A percentile compares a stretch with the other conserved stretches of the same genome.
phyloP scores from a whole-genome alignment of 2,329 filamentous ascomycete genomes.

The Microcyclosporella mali region DNA sequence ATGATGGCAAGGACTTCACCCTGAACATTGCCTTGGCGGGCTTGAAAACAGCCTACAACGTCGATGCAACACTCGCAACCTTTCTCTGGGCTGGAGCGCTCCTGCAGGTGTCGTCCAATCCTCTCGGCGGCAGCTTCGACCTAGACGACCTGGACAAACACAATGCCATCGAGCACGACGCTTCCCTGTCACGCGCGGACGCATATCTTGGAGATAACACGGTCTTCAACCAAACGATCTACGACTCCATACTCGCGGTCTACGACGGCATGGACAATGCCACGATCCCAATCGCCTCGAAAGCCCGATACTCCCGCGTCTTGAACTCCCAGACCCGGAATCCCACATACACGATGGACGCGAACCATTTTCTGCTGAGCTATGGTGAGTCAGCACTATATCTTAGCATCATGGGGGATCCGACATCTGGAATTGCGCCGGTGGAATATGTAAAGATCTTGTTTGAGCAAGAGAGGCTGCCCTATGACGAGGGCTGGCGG shows the following conservation, averaged over 20 bases:
- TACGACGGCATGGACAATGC: conserved; percentile 24
- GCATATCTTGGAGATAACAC: conserved; percentile 32
- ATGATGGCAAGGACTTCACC: conserved; percentile 20
- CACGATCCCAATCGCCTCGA: conserved; percentile 24
- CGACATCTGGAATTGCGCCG: conserved; percentile 10
- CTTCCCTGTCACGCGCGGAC: conserved; percentile 31
- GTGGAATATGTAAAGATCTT: conserved; percentile 12
- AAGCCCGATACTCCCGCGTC: conserved; percentile 30
- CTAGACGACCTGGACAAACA: conserved; percentile 26
- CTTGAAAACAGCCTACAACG: conserved; percentile 20
- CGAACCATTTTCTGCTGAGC: conserved; percentile 29
- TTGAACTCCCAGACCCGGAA: conserved; percentile 23
- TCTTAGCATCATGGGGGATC: conserved; percentile 30
- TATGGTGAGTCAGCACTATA: conserved; percentile 36
- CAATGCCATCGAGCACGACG: conserved; percentile 34
- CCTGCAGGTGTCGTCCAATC: conserved; percentile 14
- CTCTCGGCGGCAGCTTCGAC: conserved; percentile 14
- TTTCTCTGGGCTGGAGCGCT: conserved; percentile 19
- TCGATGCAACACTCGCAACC: conserved; percentile 22
- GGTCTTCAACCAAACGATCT: conserved; percentile 32
- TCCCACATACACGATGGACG: conserved; percentile 29
- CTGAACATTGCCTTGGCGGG: conserved; percentile 17
- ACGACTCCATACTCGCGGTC: conserved; percentile 23
- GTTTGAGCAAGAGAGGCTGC: conserved; percentile 31
- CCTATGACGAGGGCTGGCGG: conserved; percentile 33